A percentile compares a stretch with the other conserved stretches of the same genome.
These are phyloP conservation scores for Dictyostelium brefeldianum DNA, from an alignment of 78 protist genomes.

Conservation along the genomic window DNA sequence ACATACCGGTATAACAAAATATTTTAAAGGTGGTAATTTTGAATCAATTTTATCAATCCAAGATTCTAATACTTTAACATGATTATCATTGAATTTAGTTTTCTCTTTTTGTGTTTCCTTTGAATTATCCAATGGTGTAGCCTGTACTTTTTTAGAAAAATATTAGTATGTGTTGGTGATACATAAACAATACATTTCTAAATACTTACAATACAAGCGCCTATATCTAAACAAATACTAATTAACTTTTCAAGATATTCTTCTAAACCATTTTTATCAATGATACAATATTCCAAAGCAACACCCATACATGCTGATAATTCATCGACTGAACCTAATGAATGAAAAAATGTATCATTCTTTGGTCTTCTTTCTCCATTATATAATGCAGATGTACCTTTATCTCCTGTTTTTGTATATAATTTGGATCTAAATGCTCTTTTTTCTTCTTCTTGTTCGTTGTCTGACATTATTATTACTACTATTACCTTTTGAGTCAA, in stretches of 20 bases:
- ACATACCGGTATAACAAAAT: constrained; percentile 91
- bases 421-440: constrained; percentile 4
- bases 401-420: constrained; percentile 83
- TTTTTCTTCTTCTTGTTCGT: neutral
- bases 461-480: constrained; percentile 18
- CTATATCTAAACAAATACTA: constrained; percentile 11
- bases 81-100: constrained; percentile 47
- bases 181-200: no score
- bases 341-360: constrained; percentile 88
- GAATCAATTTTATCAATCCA: constrained; percentile 93
- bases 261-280: constrained; percentile 21
- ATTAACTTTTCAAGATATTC: constrained; percentile 12
- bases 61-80: constrained; percentile 83
- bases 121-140: constrained; percentile 86
- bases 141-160: no score
- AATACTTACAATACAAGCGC: constrained; percentile 36
- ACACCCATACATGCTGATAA: constrained; percentile 63
- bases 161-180: no score
- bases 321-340: constrained; percentile 92
- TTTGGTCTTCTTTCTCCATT: constrained; percentile 91
- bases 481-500: no score
- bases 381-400: constrained; percentile 82
- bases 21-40: constrained; percentile 87
- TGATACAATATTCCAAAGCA: constrained; percentile 31
- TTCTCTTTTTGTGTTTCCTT: neutral